Percentiles rank a stretch among this genome's conserved stretches.
Evolutionary conservation across 768 basidiomycete species (phyloP).

Genomic region (Phaeotremella skinneri): DNA sequence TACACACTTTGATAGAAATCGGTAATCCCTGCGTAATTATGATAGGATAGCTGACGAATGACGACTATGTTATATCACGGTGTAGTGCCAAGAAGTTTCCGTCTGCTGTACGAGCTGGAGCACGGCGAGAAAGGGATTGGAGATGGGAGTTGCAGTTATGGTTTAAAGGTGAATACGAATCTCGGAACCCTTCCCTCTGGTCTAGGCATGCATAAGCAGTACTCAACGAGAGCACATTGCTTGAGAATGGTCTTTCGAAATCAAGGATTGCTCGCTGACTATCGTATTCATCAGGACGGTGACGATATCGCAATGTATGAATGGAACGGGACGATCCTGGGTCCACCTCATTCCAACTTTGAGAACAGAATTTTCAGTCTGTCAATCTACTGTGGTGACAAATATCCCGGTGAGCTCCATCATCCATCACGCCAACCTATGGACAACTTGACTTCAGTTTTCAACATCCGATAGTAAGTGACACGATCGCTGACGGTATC

Average conservation of each 20-base stretch:
- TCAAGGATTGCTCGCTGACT: no score
- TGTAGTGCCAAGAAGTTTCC: conserved; percentile 94
- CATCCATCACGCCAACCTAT: neutral
- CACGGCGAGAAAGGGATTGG: conserved; percentile 99
- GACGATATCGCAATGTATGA: conserved; percentile 97
- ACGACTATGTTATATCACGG: no score
- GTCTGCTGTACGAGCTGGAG: conserved; percentile 95
- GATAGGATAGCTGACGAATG: no score
- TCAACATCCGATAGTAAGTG: neutral
- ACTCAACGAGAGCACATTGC: no score
- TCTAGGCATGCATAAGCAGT: no score
- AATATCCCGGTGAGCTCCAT: conserved; percentile 39
- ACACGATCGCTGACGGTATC: neutral
- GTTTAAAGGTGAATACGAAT: conserved; percentile 68
- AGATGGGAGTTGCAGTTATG: conserved; percentile 96
- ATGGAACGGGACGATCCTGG: conserved; percentile 99
- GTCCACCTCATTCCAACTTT: conserved; percentile 97
- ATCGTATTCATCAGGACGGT: conserved; percentile 59
- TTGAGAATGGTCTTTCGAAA: no score
- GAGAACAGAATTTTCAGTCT: conserved; percentile 98
- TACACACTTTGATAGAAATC: neutral
- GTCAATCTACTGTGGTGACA: conserved; percentile 75
- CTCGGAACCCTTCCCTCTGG: no score
- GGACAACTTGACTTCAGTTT: neutral
- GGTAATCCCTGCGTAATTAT: no score